phyloP scores from a whole-genome alignment of 2,329 filamentous ascomycete genomes.

The Fusarium phyllophilum region DNA sequence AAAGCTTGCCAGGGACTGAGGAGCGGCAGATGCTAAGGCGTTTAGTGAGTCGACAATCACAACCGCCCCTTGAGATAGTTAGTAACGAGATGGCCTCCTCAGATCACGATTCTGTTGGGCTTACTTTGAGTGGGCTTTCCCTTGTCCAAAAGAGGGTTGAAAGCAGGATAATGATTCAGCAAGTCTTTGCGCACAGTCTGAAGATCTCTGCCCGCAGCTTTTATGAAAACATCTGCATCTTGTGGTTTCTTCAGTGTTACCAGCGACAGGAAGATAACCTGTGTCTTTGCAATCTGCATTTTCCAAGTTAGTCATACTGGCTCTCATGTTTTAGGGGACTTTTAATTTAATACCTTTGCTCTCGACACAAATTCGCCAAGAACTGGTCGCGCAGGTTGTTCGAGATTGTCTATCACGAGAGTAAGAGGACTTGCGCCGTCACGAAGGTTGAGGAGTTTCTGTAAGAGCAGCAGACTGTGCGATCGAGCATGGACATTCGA shows the following conservation, averaged over 20 bases:
- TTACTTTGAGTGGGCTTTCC: constrained; percentile 56
- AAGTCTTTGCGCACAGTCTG: constrained; percentile 69
- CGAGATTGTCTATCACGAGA: constrained; percentile 83
- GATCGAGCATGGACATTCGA: constrained; percentile 77
- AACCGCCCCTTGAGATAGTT: constrained; percentile 67
- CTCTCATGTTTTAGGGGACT: background rate
- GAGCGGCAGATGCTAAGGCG: constrained; percentile 64
- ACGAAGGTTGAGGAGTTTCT: constrained; percentile 81
- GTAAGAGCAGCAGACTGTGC: constrained; percentile 84
- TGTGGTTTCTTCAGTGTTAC: constrained; percentile 73
- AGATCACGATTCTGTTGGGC: constrained; percentile 28
- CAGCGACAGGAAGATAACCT: constrained; percentile 82
- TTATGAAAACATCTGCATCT: constrained; percentile 74
- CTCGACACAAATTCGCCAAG: constrained; percentile 78
- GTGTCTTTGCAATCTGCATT: constrained; percentile 68
- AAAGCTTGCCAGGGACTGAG: constrained; percentile 71
- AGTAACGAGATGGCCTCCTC: constrained; percentile 1
- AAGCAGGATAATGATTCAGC: constrained; percentile 57
- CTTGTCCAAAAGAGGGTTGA: constrained; percentile 51
- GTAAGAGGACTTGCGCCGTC: constrained; percentile 88
- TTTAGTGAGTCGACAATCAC: constrained; percentile 85
- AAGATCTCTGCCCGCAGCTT: constrained; percentile 68
- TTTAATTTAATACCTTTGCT: constrained; percentile 69
- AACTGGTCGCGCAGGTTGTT: constrained; percentile 79
- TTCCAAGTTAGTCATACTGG: constrained; percentile 1